Evolutionary conservation across 2,329 filamentous ascomycete genomes (phyloP).

Genomic region (Aspergillus tamarii): DNA sequence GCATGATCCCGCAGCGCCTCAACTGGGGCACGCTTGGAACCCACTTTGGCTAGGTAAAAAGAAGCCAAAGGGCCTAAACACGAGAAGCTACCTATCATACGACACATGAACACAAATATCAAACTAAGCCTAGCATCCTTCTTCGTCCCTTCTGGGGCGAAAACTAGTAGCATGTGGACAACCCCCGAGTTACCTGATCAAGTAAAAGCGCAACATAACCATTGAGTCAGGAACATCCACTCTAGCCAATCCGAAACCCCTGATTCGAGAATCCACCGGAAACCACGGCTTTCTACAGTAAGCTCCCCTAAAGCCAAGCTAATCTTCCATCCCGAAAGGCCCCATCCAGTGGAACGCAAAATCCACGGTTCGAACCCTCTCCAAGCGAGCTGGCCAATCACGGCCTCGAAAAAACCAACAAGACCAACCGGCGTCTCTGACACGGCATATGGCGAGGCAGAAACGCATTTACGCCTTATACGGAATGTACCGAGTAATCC

Average conservation of each 20-base stretch:
- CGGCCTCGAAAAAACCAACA: background rate
- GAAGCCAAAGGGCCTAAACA: background rate
- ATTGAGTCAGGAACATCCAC: background rate
- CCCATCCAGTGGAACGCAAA: background rate
- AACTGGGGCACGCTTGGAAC: background rate
- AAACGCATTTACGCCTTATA: slow-evolving; percentile 6
- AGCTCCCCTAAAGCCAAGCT: background rate
- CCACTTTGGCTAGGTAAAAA: background rate
- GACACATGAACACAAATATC: background rate
- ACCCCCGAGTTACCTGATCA: background rate
- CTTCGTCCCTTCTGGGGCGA: background rate
- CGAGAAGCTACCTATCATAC: background rate
- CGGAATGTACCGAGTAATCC: background rate
- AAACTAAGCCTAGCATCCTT: background rate
- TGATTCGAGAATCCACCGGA: background rate
- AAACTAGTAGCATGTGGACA: background rate
- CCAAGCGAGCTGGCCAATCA: slow-evolving; percentile 3
- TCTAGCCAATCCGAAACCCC: background rate
- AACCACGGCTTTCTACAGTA: background rate
- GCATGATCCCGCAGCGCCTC: background rate
- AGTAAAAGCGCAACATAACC: background rate
- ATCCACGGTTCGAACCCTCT: background rate
- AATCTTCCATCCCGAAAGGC: background rate
- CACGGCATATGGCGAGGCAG: slow-evolving; percentile 4
- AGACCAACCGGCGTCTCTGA: no score